Evolutionary conservation across 2,329 filamentous ascomycete species (phyloP), one percentile per base, ranked within the genome.

Genomic region (Magnaporthiopsis poae): DNA sequence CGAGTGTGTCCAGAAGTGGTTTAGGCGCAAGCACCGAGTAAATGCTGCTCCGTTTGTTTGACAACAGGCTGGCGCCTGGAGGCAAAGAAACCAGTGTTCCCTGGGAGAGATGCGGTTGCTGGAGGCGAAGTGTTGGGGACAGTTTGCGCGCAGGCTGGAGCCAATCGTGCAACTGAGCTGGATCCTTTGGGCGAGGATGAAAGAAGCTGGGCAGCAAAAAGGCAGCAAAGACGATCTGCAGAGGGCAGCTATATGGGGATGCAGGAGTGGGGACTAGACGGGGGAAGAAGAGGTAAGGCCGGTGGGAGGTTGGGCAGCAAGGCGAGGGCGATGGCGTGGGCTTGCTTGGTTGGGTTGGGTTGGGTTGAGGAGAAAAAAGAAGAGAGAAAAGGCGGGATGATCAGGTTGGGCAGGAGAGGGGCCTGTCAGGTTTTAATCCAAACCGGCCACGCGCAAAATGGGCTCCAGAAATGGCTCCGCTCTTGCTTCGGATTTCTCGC

Each of bases 351-450:
- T 39, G 62, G 62, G 35, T 31, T 39, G 62, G 62, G 35, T 31
- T 63, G 61, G 63, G 61, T 66, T 62, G 63, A 62, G 56, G 62
- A 31, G 31, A 31, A 63, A 67, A 60, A 39, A 65, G 63, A 52
- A 70, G 66, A 27, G 31, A 36, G 56, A 15, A 46, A 60, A 46
- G 29, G 13, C 21, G 27, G 56, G 27, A 21, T n/a, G 7, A 18
- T 35, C 33, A 67, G 35, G 61, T 66, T 62, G 64, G 68, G 69
- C 70, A 68, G 70, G 71, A 69, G 71, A 70, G 67, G 71, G 68
- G 65, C 65, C 63, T 63, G 69, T 67, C 68, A 67, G 69, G 61
- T 64, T 68, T 72, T 69, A 71, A 70, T 59, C 62, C 33, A 3
- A 25, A 56, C 18, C 46, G 21, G 46, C 21, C 7, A 8, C 5